Base-by-base conservation (phyloP, 306 rosid species). In the Cucurbita argyrosperma region DNA sequence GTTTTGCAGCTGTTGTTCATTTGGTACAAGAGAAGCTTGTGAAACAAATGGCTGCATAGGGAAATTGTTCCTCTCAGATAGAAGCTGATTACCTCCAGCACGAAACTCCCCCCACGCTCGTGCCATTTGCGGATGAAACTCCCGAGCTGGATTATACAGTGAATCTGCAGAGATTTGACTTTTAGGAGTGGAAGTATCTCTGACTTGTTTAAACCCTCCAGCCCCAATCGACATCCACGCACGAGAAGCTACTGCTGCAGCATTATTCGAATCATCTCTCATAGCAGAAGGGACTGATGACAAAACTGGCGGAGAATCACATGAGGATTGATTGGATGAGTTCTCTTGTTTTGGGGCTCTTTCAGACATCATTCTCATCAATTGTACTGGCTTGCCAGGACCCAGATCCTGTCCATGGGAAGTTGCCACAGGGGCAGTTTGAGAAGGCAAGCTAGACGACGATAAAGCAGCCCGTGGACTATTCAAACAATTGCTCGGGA, bases 191-290 rank as follows among this genome's bases (percentile, higher is more conserved):
- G 87, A 82, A 84, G 42, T 87, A 40, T 91, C 97, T 23, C 84
- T 78, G 21, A 86, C 89, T 76, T 84, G 94, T 81, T 87, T 95
- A 82, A 88, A 89, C 9, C 92, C 90, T 80, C 91, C 96, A 38
- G 96, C 96, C 56, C 99, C 99, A 35, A 91, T 82, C 12, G 99
- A 91, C 97, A 95, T 95, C 99, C 99, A 95, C 52, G 96, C 99
- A 26, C 96, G 96, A 42, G 99, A 96, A 71, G 99, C 92, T 40
- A 89, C 90, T 8, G 94, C 96, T 8, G 97, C 85, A 56, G 99
- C 97, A 79, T 82, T 95, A 83, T 79, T 74, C 0, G 80, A 63
- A 76, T 88, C 90, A 45, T 87, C 95, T 78, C 90, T 84, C 76
- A 82, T 80, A 55, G 77, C 79, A 16, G 92, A 80, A 70, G 88